Evolutionary conservation across 1,139 yeast genomes (phyloP).

Genomic region (Protomyces arabidopsidicola): DNA sequence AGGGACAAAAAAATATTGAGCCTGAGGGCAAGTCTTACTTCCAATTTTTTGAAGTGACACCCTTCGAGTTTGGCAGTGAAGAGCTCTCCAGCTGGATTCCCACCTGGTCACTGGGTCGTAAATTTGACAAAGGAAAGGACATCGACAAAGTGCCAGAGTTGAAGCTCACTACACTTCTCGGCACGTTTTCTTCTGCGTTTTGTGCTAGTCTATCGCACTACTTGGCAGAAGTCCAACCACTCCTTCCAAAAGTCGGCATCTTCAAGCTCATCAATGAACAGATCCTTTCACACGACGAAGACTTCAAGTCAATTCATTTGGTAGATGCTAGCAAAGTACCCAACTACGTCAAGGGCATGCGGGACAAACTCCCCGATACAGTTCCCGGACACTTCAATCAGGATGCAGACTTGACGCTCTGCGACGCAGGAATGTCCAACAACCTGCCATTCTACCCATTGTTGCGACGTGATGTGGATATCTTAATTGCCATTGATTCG

Average conservation of each 20-base stretch:
- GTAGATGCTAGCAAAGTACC: slow-evolving; percentile 34
- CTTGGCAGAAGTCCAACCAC: slow-evolving; percentile 32
- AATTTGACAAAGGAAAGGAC: slow-evolving; percentile 31
- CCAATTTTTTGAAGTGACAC: slow-evolving; percentile 35
- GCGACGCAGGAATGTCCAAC: slow-evolving; percentile 36
- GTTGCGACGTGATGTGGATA: slow-evolving; percentile 34
- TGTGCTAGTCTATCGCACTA: slow-evolving; percentile 35
- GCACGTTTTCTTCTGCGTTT: slow-evolving; percentile 35
- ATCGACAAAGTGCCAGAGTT: slow-evolving; percentile 32
- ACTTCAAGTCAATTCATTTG: slow-evolving; percentile 33
- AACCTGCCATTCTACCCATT: slow-evolving; percentile 35
- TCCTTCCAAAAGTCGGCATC: slow-evolving; percentile 28
- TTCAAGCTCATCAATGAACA: slow-evolving; percentile 28
- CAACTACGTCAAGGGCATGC: slow-evolving; percentile 33
- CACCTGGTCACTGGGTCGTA: slow-evolving; percentile 34
- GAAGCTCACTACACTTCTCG: slow-evolving; percentile 32
- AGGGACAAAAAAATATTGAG: slow-evolving; percentile 2
- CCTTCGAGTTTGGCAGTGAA: slow-evolving; percentile 35
- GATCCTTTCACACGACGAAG: slow-evolving; percentile 31
- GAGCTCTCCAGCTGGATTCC: slow-evolving; percentile 35
- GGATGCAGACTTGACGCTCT: slow-evolving; percentile 30
- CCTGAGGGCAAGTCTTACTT: slow-evolving; percentile 30
- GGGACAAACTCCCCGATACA: slow-evolving; percentile 23
- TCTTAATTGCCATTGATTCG: slow-evolving; percentile 35
- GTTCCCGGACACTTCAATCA: slow-evolving; percentile 30